A percentile compares a stretch with the other conserved stretches of the same genome.
These are phyloP conservation scores for Dactylorhiza incarnata DNA, from an alignment of 106 monocot genomes.

Conservation along the genomic window DNA sequence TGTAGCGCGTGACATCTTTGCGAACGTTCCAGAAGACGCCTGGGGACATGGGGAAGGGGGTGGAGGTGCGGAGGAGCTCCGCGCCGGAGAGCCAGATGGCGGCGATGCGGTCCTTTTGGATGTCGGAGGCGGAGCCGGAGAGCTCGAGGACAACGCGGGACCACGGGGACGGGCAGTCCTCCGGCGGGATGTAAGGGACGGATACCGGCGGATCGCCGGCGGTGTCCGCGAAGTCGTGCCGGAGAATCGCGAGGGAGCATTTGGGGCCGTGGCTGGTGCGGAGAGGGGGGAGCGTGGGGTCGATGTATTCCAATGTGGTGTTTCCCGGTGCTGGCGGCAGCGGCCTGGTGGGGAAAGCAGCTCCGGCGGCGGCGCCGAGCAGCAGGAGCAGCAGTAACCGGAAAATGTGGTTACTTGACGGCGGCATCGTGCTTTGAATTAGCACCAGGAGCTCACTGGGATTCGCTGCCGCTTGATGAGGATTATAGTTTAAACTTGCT, in stretches of 20 bases:
- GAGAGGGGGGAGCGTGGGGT: slow-evolving; percentile 24
- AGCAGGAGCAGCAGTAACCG: background rate
- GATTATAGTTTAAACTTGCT: background rate
- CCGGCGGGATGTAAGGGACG: slow-evolving; percentile 5
- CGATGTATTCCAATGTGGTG: slow-evolving; percentile 14
- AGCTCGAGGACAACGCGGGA: slow-evolving; percentile 18
- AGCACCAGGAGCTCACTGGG: no score
- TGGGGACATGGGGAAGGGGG: slow-evolving; percentile 11
- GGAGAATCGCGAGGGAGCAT: slow-evolving; percentile 14
- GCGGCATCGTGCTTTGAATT: background rate
- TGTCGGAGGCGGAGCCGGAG: slow-evolving; percentile 9
- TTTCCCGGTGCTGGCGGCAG: background rate
- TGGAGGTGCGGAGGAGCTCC: slow-evolving; percentile 12
- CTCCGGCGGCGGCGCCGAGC: background rate
- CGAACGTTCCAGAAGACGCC: slow-evolving; percentile 17
- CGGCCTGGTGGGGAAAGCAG: background rate
- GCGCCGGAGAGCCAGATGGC: slow-evolving; percentile 7
- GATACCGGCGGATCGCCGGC: slow-evolving; percentile 2
- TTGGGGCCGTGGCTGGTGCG: slow-evolving; percentile 10
- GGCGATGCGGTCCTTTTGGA: slow-evolving; percentile 15
- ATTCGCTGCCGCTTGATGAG: background rate
- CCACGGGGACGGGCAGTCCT: slow-evolving; percentile 16
- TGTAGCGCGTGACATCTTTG: slow-evolving; percentile 17
- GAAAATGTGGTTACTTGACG: background rate
- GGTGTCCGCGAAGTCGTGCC: slow-evolving; percentile 13